phyloP scores from a whole-genome alignment of 2,329 filamentous ascomycete genomes.

The Colletotrichum graminicola region DNA sequence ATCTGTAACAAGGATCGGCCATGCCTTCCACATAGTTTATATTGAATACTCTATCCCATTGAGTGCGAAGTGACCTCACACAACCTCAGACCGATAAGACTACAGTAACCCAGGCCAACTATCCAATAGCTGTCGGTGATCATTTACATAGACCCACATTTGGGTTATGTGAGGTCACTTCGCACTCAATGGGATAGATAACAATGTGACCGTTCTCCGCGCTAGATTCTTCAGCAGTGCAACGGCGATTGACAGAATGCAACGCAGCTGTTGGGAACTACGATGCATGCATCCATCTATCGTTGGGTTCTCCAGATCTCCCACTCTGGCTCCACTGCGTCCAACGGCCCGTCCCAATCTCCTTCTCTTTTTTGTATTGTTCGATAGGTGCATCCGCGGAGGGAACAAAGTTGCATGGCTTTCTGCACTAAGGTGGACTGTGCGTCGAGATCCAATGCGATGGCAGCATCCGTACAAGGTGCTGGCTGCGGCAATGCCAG shows the following conservation, averaged over 20 bases:
- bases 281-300: background rate
- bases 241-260: background rate
- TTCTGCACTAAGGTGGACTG: slow-evolving; percentile 19
- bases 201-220: too few relatives aligned
- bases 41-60: too few relatives aligned
- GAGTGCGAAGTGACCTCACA: too few relatives aligned
- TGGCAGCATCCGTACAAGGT: slow-evolving; percentile 15
- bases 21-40: too few relatives aligned
- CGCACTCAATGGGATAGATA: too few relatives aligned
- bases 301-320: slow-evolving; percentile 8
- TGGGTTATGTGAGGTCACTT: too few relatives aligned
- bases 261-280: background rate
- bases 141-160: too few relatives aligned
- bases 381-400: slow-evolving; percentile 4
- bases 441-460: slow-evolving; percentile 14
- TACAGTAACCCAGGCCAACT: too few relatives aligned
- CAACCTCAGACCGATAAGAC: too few relatives aligned
- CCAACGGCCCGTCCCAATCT: too few relatives aligned
- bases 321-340: slow-evolving; percentile 13
- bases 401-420: background rate
- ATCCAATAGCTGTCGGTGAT: too few relatives aligned
- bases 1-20: background rate
- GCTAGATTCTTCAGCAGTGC: background rate
- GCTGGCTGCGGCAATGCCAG: background rate
- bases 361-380: too few relatives aligned